phyloP scores from a whole-genome alignment of 345 rosid genomes.

The Raphanus raphanistrum region DNA sequence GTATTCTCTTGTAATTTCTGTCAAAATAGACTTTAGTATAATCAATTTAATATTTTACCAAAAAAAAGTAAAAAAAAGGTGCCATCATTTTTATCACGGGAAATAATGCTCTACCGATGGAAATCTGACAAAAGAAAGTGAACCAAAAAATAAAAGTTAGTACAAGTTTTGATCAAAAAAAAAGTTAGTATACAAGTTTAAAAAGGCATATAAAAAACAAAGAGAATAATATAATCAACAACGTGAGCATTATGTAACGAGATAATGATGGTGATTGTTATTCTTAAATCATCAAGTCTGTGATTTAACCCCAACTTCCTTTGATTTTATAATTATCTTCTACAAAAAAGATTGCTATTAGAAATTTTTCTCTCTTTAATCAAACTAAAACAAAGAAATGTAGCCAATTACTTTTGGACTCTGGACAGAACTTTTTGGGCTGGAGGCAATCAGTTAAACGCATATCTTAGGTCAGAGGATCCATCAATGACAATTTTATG shows the following conservation, averaged over 20 bases:
- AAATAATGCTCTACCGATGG: slow-evolving; percentile 12
- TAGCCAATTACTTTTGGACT: neutral
- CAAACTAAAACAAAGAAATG: slow-evolving; percentile 2
- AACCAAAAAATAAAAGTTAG: neutral
- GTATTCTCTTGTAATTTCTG: neutral
- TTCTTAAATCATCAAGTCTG: slow-evolving; percentile 69
- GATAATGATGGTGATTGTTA: slow-evolving; percentile 63
- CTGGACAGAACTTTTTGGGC: slow-evolving; percentile 37
- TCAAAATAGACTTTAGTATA: too few species aligned
- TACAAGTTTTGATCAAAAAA: neutral
- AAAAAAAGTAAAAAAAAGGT: slow-evolving; percentile 13
- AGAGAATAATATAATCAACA: slow-evolving; percentile 1
- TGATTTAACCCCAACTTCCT: slow-evolving; percentile 37
- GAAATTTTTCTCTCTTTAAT: slow-evolving; percentile 9
- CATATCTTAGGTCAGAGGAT: neutral
- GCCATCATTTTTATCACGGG: slow-evolving; percentile 47
- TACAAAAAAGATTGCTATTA: neutral
- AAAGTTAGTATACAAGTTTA: neutral
- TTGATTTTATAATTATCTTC: slow-evolving; percentile 6
- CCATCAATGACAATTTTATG: slow-evolving; percentile 4
- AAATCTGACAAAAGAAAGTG: slow-evolving; percentile 17
- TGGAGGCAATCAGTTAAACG: slow-evolving; percentile 19
- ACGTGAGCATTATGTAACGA: slow-evolving; percentile 17
- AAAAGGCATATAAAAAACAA: neutral
- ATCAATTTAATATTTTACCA: neutral